Percentiles rank a stretch among this genome's conserved stretches.
Evolutionary conservation across 139 green algal genomes (phyloP).

Genomic region (Ettlia oleoabundans): DNA sequence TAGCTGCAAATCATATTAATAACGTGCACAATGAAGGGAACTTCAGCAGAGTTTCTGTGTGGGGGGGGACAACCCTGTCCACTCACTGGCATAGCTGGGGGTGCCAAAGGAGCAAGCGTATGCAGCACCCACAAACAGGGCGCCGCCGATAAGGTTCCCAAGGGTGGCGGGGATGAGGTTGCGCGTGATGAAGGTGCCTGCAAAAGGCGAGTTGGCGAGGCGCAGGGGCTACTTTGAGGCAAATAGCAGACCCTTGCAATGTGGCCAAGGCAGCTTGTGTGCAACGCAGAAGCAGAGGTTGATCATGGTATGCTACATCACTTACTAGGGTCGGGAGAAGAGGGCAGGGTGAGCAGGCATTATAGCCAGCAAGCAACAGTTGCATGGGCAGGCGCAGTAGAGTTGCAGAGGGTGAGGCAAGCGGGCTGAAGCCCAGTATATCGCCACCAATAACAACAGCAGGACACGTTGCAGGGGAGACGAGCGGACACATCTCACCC

Average conservation of each 20-base stretch:
- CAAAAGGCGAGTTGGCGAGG: neutral
- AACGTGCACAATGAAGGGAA: no score
- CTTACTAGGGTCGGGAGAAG: no score
- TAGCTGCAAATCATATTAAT: neutral
- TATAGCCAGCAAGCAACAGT: no score
- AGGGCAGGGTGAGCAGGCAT: no score
- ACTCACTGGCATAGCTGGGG: neutral
- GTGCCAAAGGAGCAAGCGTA: slow-evolving; percentile 21
- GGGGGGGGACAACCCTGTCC: no score
- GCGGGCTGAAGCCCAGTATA: neutral
- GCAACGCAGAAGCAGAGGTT: no score
- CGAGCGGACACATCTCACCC: neutral
- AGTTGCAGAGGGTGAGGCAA: neutral
- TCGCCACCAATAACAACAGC: no score
- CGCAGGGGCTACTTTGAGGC: neutral
- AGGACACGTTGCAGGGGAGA: no score
- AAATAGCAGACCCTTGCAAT: neutral
- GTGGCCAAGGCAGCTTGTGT: neutral
- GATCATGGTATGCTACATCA: no score
- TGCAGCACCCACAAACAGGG: slow-evolving; percentile 5
- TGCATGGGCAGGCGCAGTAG: no score
- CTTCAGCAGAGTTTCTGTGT: no score
- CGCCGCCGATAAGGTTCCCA: slow-evolving; percentile 15
- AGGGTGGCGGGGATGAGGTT: slow-evolving; percentile 20
- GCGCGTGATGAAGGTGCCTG: slow-evolving; percentile 17